phyloP scores from a whole-genome alignment of 176 grass and related monocot species.

The Avena insularis region DNA sequence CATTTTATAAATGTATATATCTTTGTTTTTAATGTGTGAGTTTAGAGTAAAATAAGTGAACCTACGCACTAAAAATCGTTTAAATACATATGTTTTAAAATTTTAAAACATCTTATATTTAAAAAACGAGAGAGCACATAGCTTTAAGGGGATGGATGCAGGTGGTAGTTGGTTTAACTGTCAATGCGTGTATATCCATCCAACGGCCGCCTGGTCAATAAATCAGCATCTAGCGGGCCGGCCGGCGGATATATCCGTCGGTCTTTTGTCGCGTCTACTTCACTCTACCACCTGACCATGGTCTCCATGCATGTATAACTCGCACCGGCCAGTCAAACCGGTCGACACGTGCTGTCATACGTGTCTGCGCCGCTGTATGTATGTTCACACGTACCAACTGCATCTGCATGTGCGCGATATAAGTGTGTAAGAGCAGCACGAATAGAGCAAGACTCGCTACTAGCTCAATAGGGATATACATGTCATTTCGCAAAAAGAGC shows the following conservation, averaged over 20 bases:
- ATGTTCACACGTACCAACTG: neutral
- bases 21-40: no score
- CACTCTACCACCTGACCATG: neutral
- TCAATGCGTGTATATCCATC: slow-evolving; percentile 28
- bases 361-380: neutral
- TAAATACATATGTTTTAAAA: no score
- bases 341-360: neutral
- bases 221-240: neutral
- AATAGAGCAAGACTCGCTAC: no score
- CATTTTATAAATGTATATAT: no score
- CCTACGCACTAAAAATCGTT: no score
- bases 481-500: no score
- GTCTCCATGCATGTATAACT: neutral
- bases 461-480: no score
- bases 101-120: no score
- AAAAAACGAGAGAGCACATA: no score
- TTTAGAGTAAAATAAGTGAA: no score
- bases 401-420: neutral
- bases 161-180: slow-evolving; percentile 18
- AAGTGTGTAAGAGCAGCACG: neutral
- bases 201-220: neutral
- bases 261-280: slow-evolving; percentile 2
- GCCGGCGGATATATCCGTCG: neutral
- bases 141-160: neutral
- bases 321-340: slow-evolving; percentile 28